phyloP scores from a whole-genome alignment of 306 rosid species.

The Cyclanthera cordifolia region DNA sequence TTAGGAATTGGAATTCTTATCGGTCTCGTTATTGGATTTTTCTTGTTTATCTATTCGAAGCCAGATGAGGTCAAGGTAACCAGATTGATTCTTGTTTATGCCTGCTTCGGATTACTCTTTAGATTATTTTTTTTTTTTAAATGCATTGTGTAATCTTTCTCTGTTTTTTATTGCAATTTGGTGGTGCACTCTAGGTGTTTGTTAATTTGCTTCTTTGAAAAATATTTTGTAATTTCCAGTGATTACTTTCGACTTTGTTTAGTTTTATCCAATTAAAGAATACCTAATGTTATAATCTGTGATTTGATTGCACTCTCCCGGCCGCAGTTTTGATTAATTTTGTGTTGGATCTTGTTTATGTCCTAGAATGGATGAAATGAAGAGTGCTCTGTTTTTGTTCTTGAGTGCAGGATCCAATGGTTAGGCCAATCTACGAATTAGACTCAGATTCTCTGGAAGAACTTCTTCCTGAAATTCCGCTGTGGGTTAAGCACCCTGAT shows the following conservation, averaged over 20 bases:
- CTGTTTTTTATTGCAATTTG: not conserved
- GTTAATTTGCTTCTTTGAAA: not conserved
- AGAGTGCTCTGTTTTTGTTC: not conserved
- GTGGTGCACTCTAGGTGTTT: not conserved
- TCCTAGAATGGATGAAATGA: not conserved
- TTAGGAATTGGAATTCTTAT: constrained; percentile 66
- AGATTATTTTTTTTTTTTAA: too few relatives aligned
- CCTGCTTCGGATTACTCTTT: too few relatives aligned
- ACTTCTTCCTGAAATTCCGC: constrained; percentile 63
- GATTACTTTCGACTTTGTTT: not conserved
- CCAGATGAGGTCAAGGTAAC: constrained; percentile 54
- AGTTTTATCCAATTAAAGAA: not conserved
- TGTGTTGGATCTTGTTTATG: not conserved
- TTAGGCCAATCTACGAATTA: constrained; percentile 54
- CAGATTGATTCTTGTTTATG: constrained; percentile 2
- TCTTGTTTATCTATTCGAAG: constrained; percentile 53
- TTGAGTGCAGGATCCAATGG: constrained; percentile 51
- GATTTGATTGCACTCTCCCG: not conserved
- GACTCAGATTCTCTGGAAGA: constrained; percentile 61
- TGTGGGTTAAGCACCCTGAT: constrained; percentile 82
- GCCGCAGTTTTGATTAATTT: not conserved
- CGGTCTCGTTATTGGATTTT: constrained; percentile 78
- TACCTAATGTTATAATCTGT: too few relatives aligned
- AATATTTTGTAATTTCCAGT: not conserved
- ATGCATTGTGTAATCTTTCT: not conserved